Evolutionary conservation across 2,329 filamentous ascomycete genomes (phyloP).

Genomic region (Scedosporium boydii): DNA sequence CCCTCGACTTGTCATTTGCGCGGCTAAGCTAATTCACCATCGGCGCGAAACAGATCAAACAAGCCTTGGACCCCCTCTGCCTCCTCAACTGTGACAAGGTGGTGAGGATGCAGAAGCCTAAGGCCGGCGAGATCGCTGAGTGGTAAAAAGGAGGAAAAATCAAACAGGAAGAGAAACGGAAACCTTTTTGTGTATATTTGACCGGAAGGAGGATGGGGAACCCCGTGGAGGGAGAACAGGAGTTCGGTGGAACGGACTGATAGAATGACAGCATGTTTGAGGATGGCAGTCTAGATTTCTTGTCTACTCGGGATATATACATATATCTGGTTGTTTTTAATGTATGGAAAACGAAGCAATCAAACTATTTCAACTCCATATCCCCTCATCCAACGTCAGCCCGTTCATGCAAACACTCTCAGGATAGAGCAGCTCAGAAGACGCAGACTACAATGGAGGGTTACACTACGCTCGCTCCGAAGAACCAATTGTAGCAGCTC

Average conservation of each 20-base stretch:
- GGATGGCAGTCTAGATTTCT: not conserved
- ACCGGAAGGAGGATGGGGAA: not conserved
- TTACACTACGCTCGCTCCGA: too few relatives aligned
- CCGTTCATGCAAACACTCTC: too few relatives aligned
- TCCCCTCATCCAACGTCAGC: too few relatives aligned
- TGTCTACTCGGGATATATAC: not conserved
- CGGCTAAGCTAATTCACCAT: not conserved
- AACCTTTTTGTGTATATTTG: not conserved
- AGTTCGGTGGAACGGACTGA: not conserved
- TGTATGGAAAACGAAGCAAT: too few relatives aligned
- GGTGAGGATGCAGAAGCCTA: slow-evolving; percentile 45
- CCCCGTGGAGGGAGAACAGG: not conserved
- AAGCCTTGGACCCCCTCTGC: slow-evolving; percentile 67
- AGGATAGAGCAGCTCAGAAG: too few relatives aligned
- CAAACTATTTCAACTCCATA: too few relatives aligned
- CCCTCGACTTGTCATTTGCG: not conserved
- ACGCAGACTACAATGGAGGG: too few relatives aligned
- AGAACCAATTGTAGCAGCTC: too few relatives aligned
- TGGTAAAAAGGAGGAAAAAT: slow-evolving; percentile 22
- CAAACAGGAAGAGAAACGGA: too few relatives aligned
- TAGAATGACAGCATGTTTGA: not conserved
- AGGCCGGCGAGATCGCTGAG: slow-evolving; percentile 30
- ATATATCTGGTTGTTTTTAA: not conserved
- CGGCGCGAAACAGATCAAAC: slow-evolving; percentile 51
- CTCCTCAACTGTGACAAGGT: slow-evolving; percentile 63